Evolutionary conservation across 768 basidiomycete genomes (phyloP).

Genomic region (Lentinula raphanica): DNA sequence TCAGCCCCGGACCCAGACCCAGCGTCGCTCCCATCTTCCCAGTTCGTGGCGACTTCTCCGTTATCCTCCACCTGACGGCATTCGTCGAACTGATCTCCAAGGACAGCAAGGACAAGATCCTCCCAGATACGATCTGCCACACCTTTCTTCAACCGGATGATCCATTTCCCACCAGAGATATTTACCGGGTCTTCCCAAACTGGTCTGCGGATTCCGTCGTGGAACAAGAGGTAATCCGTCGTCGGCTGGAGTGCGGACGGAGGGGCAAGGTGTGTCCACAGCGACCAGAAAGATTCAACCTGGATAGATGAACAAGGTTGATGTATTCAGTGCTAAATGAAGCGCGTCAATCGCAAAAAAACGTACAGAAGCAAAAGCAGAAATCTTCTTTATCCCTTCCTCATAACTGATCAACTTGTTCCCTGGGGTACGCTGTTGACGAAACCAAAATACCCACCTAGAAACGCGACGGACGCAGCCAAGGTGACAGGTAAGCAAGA

Average conservation of each 20-base stretch:
- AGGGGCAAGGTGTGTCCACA: constrained; percentile 86
- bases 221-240: constrained; percentile 93
- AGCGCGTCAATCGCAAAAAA: constrained; percentile 9
- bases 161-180: constrained; percentile 88
- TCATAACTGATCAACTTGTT: constrained; percentile 90
- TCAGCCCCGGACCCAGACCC: constrained; percentile 44
- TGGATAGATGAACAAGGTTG: too few species aligned
- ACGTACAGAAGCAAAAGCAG: constrained; percentile 77
- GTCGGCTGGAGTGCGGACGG: constrained; percentile 83
- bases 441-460: constrained; percentile 93
- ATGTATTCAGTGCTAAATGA: not conserved
- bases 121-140: constrained; percentile 91
- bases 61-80: constrained; percentile 40
- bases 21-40: constrained; percentile 31
- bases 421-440: constrained; percentile 84
- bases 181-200: constrained; percentile 97
- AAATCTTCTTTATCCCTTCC: constrained; percentile 90
- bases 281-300: constrained; percentile 94
- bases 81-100: constrained; percentile 87
- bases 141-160: constrained; percentile 87
- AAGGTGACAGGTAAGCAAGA: constrained; percentile 13
- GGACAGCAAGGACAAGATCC: constrained; percentile 77
- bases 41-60: constrained; percentile 23
- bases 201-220: constrained; percentile 76
- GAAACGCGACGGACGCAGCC: constrained; percentile 10